Base-by-base conservation (phyloP, 1,139 yeast species). In the Blastobotrys arbuscula region DNA sequence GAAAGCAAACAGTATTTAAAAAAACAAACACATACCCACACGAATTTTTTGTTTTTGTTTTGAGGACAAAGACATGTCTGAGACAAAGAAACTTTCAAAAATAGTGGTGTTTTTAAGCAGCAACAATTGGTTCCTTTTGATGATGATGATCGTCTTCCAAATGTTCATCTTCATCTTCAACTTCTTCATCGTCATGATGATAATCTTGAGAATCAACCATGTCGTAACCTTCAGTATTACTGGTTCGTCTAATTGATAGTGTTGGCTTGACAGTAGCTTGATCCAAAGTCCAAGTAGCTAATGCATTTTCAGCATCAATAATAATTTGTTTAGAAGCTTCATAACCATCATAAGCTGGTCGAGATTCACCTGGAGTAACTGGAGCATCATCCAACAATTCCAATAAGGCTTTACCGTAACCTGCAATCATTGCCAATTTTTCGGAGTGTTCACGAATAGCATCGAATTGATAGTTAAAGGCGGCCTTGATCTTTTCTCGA, bases 361-460 rank as follows among this genome's bases (percentile, higher is more conserved):
- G 88, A 55, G 96, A 87, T 77, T 92, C 98, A 75, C 98, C 98
- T 57, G 98, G 98, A 57, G 97, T 90, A 59, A 92, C 97, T 55
- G 97, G 94, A 59, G 95, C 75, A 71, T 90, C 97, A 69, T 92
- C 97, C 68, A 92, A 79, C 68, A 92, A 81, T 76, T 92, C 97
- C 68, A 92, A 79, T 56, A 92, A 75, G 45, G 97, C 97, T 79
- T 90, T 92, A 73, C 98, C 97, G 78, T 92, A 92, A 61, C 97
- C 97, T 60, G 97, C 97, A 74, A 92, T 88, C 67, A 92, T 77
- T 48, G 97, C 97, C 62, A 86, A 77, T 76, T 92, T 92, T 77
- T 92, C 98, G 61, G 96, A 84, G 74, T 85, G 89, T 76, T 92
- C 98, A 70, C 96, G 85, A 62, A 89, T 77, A 53, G 97, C 89